phyloP scores from a whole-genome alignment of 2,329 filamentous ascomycete species.

The Verticillium isaacii region DNA sequence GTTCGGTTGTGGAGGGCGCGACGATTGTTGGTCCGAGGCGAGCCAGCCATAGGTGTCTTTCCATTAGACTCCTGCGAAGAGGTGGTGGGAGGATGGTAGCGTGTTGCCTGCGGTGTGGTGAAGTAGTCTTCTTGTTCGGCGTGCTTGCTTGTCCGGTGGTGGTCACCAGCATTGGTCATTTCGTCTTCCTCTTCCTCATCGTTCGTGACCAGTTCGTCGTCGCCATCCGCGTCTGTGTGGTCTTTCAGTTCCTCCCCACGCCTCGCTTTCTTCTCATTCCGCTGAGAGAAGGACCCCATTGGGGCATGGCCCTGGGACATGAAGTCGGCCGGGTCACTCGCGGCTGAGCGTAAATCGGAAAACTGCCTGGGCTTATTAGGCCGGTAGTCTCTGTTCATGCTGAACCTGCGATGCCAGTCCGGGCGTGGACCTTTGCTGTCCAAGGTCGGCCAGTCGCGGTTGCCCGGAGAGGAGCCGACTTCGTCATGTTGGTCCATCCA shows the following conservation, averaged over 20 bases:
- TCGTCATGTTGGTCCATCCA: slow-evolving; percentile 79
- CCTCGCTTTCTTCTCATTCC: neutral
- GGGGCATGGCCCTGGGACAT: slow-evolving; percentile 30
- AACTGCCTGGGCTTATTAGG: slow-evolving; percentile 42
- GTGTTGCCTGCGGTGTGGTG: slow-evolving; percentile 38
- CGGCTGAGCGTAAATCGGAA: slow-evolving; percentile 54
- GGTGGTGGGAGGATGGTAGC: slow-evolving; percentile 15
- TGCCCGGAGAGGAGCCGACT: slow-evolving; percentile 35
- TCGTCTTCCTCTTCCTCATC: slow-evolving; percentile 62
- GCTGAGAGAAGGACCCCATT: neutral
- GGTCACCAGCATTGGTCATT: slow-evolving; percentile 34
- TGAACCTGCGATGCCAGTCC: slow-evolving; percentile 49
- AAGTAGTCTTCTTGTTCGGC: slow-evolving; percentile 47
- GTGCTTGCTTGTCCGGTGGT: slow-evolving; percentile 5
- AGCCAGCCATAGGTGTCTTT: slow-evolving; percentile 17
- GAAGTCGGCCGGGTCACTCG: slow-evolving; percentile 62
- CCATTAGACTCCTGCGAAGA: slow-evolving; percentile 20
- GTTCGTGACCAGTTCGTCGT: slow-evolving; percentile 83
- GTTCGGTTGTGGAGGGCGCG: slow-evolving; percentile 62
- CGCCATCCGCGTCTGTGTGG: slow-evolving; percentile 79
- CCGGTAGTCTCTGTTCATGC: slow-evolving; percentile 41
- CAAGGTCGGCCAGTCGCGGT: slow-evolving; percentile 44
- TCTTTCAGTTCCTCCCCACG: slow-evolving; percentile 38
- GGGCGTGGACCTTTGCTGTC: slow-evolving; percentile 36
- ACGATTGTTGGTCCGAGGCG: slow-evolving; percentile 27